Evolutionary conservation across 768 basidiomycete genomes (phyloP).

Genomic region (Termitomyces bulborhizus): DNA sequence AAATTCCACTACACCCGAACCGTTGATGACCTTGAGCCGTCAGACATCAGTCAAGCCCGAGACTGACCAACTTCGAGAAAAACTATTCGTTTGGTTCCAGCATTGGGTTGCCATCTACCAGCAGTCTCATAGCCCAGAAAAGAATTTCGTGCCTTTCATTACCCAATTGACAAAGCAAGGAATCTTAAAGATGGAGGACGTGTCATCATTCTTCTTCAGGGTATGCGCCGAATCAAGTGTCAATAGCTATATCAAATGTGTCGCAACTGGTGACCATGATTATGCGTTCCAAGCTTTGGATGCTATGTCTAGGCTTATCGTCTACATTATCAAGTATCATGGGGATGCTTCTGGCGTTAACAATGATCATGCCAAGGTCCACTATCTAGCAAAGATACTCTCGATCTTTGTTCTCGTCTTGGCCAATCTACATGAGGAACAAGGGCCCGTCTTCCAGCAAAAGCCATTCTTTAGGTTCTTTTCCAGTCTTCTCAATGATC

Average conservation of each 20-base stretch:
- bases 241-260: constrained; percentile 75
- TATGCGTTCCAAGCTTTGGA: constrained; percentile 90
- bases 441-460: constrained; percentile 86
- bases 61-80: constrained; percentile 69
- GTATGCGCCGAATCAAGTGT: constrained; percentile 95
- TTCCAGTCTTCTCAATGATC: constrained; percentile 90
- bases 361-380: constrained; percentile 92
- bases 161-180: constrained; percentile 97
- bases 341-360: constrained; percentile 91
- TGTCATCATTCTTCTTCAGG: constrained; percentile 97
- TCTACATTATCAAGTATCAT: constrained; percentile 99
- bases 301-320: constrained; percentile 90
- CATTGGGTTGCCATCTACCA: constrained; percentile 97
- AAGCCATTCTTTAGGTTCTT: constrained; percentile 99
- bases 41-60: constrained; percentile 59
- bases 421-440: constrained; percentile 92
- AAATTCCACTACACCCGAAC: constrained; percentile 31
- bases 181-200: constrained; percentile 91
- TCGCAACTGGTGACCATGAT: constrained; percentile 64
- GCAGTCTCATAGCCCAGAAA: constrained; percentile 84
- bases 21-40: constrained; percentile 22
- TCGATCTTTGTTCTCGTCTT: constrained; percentile 96
- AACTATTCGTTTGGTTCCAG: constrained; percentile 76
- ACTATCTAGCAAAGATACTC: constrained; percentile 94
- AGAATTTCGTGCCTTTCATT: constrained; percentile 93